A percentile compares a stretch with the other conserved stretches of the same genome.
Conservation (phyloP, 352 stramenopile genomes). For the Pythium dissimile region DNA sequence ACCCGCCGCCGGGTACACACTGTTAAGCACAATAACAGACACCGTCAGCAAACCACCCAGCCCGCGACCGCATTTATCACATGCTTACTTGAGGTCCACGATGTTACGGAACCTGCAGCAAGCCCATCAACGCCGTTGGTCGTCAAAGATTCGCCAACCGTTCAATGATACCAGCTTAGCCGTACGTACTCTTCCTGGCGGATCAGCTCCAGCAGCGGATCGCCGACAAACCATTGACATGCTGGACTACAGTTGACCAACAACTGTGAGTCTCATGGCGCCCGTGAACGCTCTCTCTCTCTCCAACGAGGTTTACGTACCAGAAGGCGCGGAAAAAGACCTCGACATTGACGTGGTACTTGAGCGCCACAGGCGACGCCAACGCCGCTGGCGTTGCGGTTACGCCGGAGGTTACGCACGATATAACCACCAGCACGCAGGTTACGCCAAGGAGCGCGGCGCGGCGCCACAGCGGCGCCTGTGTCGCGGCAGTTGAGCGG, state of each 20-base stretch:
- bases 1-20: slow-evolving; percentile 63
- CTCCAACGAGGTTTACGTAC: slow-evolving; percentile 18
- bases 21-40: slow-evolving; percentile 18
- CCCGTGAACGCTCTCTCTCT: neutral
- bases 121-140: neutral
- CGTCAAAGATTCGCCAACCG: neutral
- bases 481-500: neutral
- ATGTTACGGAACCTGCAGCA: slow-evolving; percentile 60
- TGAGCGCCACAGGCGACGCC: slow-evolving; percentile 15
- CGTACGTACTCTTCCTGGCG: slow-evolving; percentile 48
- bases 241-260: slow-evolving; percentile 38
- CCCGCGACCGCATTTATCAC: neutral
- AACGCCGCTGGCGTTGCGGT: slow-evolving; percentile 2
- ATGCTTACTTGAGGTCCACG: slow-evolving; percentile 49
- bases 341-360: slow-evolving; percentile 40
- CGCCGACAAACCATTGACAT: slow-evolving; percentile 79
- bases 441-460: slow-evolving; percentile 6
- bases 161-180: neutral
- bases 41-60: neutral
- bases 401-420: neutral
- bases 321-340: slow-evolving; percentile 79
- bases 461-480: slow-evolving; percentile 3
- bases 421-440: neutral
- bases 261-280: neutral
- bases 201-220: slow-evolving; percentile 70